A percentile compares a stretch with the other conserved stretches of the same genome.
These are phyloP conservation scores for Leccinum incarnatum DNA, from an alignment of 768 basidiomycete species.

Conservation along the genomic window DNA sequence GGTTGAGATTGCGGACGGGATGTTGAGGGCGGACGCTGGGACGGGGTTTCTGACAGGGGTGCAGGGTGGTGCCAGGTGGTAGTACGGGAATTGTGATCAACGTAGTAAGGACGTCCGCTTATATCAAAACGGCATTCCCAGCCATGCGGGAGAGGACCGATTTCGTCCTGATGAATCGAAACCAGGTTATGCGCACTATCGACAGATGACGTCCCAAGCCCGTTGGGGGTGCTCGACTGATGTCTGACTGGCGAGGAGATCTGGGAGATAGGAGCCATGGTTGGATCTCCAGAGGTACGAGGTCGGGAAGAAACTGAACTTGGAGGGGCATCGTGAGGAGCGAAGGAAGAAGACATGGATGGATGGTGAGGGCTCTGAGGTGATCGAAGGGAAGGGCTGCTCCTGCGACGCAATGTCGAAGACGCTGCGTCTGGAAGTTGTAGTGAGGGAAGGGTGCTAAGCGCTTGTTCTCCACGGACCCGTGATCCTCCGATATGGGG, in stretches of 20 bases:
- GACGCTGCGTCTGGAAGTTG: conserved; percentile 15
- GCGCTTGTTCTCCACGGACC: conserved; percentile 18
- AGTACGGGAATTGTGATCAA: conserved; percentile 78
- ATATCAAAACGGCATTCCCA: conserved; percentile 83
- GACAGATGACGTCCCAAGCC: conserved; percentile 1
- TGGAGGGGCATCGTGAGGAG: conserved; percentile 9
- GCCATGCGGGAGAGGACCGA: conserved; percentile 64
- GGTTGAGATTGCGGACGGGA: conserved; percentile 18
- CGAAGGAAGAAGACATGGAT: conserved; percentile 22
- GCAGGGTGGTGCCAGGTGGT: conserved; percentile 74
- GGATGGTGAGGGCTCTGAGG: conserved; percentile 17
- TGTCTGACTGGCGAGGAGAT: conserved; percentile 14
- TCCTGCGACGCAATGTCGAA: conserved; percentile 19
- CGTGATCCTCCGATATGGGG: conserved; percentile 29
- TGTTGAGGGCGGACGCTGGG: conserved; percentile 13
- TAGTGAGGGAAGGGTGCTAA: conserved; percentile 9
- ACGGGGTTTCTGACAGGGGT: conserved; percentile 22
- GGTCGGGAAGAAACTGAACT: conserved; percentile 10
- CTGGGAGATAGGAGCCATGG: conserved; percentile 8
- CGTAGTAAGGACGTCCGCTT: conserved; percentile 70
- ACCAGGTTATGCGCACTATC: conserved; percentile 4
- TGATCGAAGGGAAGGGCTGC: conserved; percentile 24
- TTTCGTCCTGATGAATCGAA: conserved; percentile 50
- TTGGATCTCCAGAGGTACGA: conserved; percentile 18
- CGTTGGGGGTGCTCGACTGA: conserved; percentile 9